A percentile compares a stretch with the other conserved stretches of the same genome.
phyloP scores from a whole-genome alignment of 1,139 yeast species.

The Zygoascus hellenicus region DNA sequence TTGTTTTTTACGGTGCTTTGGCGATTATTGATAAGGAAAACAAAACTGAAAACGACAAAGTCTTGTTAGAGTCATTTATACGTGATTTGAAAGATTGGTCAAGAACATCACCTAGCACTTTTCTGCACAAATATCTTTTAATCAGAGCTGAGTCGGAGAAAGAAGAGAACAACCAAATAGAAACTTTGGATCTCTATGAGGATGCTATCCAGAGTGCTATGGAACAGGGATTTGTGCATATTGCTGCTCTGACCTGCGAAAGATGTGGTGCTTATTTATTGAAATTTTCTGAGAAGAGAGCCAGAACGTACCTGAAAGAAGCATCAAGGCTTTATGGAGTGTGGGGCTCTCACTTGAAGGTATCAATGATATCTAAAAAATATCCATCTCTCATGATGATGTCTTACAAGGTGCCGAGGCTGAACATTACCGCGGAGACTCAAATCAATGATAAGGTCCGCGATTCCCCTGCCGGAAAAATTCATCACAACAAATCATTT shows the following conservation, averaged over 20 bases:
- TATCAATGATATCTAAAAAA: conserved; percentile 20
- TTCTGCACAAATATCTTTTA: conserved; percentile 35
- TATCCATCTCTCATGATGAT: conserved; percentile 23
- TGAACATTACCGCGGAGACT: conserved; percentile 11
- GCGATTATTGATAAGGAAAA: conserved; percentile 26
- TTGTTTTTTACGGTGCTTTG: conserved; percentile 29
- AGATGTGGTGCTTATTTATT: conserved; percentile 46
- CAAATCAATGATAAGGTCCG: neutral
- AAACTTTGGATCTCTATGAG: conserved; percentile 43
- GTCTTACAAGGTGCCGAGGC: conserved; percentile 20
- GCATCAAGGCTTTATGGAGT: conserved; percentile 26
- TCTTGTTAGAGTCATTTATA: conserved; percentile 22
- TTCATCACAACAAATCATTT: conserved; percentile 7
- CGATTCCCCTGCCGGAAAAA: neutral
- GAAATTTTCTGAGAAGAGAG: conserved; percentile 28
- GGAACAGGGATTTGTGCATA: conserved; percentile 34
- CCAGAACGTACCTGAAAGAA: conserved; percentile 23
- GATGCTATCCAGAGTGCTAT: conserved; percentile 42
- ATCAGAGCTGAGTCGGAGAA: conserved; percentile 36
- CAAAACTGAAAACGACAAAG: conserved; percentile 19
- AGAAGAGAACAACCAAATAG: conserved; percentile 32
- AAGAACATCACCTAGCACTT: conserved; percentile 36
- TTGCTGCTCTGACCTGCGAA: conserved; percentile 42
- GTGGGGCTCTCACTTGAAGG: conserved; percentile 35
- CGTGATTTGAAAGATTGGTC: conserved; percentile 36